phyloP scores from a whole-genome alignment of 1,284 basidiomycete genomes.

The Xerocomus minutiporus region DNA sequence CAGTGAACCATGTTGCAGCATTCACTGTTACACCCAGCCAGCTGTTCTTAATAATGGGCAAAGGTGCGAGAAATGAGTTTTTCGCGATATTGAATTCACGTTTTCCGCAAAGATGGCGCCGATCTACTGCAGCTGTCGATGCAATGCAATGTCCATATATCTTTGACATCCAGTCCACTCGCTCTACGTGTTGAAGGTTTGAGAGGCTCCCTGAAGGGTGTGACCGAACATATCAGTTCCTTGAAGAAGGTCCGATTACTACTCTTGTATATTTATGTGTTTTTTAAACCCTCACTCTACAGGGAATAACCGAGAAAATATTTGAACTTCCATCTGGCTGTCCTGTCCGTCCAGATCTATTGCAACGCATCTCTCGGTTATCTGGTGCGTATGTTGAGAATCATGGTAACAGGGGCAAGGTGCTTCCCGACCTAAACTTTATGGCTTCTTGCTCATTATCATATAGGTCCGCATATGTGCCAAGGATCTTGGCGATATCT shows the following conservation, averaged over 20 bases:
- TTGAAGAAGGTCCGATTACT: slow-evolving; percentile 45
- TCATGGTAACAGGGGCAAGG: slow-evolving; percentile 42
- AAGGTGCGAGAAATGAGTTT: slow-evolving; percentile 42
- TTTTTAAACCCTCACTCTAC: neutral
- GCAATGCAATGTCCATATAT: slow-evolving; percentile 57
- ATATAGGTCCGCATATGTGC: slow-evolving; percentile 53
- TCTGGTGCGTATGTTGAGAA: slow-evolving; percentile 60
- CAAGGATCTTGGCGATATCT: slow-evolving; percentile 38
- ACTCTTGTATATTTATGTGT: neutral
- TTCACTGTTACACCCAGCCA: slow-evolving; percentile 54
- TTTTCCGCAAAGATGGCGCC: slow-evolving; percentile 50
- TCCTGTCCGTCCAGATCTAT: slow-evolving; percentile 40
- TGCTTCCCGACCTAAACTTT: slow-evolving; percentile 3
- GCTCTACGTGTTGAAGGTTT: slow-evolving; percentile 57
- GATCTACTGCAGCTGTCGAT: slow-evolving; percentile 56
- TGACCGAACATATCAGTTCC: slow-evolving; percentile 42
- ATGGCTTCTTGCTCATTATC: slow-evolving; percentile 2
- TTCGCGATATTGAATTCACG: slow-evolving; percentile 1
- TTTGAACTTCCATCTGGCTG: slow-evolving; percentile 45
- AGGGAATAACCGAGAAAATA: slow-evolving; percentile 51
- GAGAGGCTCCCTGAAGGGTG: slow-evolving; percentile 41
- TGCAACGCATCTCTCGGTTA: slow-evolving; percentile 63
- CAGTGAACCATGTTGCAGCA: slow-evolving; percentile 35
- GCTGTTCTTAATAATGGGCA: slow-evolving; percentile 68
- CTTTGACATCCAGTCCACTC: slow-evolving; percentile 52